phyloP scores from a whole-genome alignment of 441 rosid species.

The Pelargonium australe region DNA sequence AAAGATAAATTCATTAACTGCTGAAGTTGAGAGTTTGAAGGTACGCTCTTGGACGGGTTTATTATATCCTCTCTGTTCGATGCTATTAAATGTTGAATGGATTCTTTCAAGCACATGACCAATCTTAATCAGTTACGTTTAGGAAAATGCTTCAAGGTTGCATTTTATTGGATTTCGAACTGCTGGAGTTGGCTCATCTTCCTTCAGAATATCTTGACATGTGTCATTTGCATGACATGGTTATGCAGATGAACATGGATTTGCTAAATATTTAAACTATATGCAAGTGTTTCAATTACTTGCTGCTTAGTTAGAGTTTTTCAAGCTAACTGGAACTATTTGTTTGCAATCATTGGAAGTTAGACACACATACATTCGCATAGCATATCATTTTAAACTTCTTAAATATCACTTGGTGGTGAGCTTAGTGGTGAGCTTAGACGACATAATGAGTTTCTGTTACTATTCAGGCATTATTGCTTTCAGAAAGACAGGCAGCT shows the following conservation, averaged over 20 bases:
- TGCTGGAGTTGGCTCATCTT: not conserved
- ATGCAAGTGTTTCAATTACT: not conserved
- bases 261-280: not conserved
- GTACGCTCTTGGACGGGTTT: slow-evolving; percentile 26
- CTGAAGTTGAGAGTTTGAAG: slow-evolving; percentile 55
- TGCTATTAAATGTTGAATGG: too few relatives aligned
- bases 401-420: not conserved
- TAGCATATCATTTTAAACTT: not conserved
- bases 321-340: not conserved
- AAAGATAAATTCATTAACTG: slow-evolving; percentile 35
- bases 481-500: slow-evolving; percentile 57
- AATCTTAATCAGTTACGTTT: too few relatives aligned
- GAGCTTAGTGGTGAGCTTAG: not conserved
- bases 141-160: not conserved
- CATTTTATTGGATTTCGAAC: not conserved
- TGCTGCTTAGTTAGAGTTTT: not conserved
- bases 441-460: slow-evolving; percentile 23
- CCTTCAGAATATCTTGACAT: not conserved
- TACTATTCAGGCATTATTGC: slow-evolving; percentile 54
- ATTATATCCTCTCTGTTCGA: not conserved
- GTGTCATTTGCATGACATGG: not conserved
- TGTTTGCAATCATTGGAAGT: not conserved
- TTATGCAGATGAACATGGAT: not conserved
- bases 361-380: not conserved
- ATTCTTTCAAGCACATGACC: too few relatives aligned